A percentile compares a stretch with the other conserved stretches of the same genome.
These are phyloP conservation scores for Backusella luteola DNA, from an alignment of 192 early-diverging fungal species.

Conservation along the genomic window DNA sequence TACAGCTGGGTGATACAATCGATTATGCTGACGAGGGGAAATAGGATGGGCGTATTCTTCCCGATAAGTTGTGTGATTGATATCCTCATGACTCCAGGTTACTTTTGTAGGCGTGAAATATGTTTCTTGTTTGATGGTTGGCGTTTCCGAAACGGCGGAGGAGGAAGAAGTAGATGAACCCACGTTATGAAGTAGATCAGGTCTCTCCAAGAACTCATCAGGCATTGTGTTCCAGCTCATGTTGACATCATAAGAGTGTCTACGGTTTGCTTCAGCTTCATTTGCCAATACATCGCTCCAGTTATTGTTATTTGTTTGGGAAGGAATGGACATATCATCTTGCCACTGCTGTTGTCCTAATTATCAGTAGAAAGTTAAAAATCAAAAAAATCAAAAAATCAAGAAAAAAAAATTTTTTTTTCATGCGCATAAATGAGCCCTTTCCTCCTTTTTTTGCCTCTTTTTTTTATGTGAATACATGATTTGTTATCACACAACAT, in stretches of 20 bases:
- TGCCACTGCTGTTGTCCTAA: conserved; percentile 25
- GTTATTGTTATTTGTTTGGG: conserved; percentile 6
- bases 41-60: conserved; percentile 5
- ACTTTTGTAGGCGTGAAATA: conserved; percentile 15
- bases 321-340: conserved; percentile 31
- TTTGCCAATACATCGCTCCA: conserved; percentile 20
- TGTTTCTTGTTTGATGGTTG: neutral
- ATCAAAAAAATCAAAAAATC: neutral
- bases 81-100: conserved; percentile 11
- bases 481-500: neutral
- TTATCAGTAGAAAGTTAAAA: neutral
- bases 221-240: conserved; percentile 31
- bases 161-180: neutral
- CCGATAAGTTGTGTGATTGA: neutral
- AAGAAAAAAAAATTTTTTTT: conserved; percentile 14
- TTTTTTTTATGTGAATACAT: neutral
- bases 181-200: conserved; percentile 15
- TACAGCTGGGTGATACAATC: conserved; percentile 9
- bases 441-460: neutral
- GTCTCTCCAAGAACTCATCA: conserved; percentile 17
- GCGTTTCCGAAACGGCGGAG: neutral
- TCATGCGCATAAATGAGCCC: conserved; percentile 23
- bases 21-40: conserved; percentile 13
- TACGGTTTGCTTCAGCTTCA: conserved; percentile 20
- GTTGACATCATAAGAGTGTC: conserved; percentile 37